Base-by-base conservation (phyloP, 805 yeast species). In the Wickerhamiella cacticola region DNA sequence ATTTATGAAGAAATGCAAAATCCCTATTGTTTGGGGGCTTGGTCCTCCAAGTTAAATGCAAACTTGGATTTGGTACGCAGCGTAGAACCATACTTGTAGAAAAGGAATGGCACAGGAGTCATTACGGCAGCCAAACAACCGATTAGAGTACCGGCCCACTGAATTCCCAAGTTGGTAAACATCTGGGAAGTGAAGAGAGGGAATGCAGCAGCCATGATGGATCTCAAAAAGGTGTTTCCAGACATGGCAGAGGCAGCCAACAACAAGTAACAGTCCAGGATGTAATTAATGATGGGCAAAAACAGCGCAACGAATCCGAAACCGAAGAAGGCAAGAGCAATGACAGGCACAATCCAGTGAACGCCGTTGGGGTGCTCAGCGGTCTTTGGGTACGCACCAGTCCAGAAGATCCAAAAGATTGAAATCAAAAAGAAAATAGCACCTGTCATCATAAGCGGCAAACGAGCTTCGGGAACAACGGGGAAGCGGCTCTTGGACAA, bases 371-470 rank as follows among this genome's bases (percentile, higher is more conserved):
- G 46, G 41, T 64, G 63, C 33, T 79, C 63, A 2, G 46, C 23
- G 38, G 64, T 63, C 31, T 79, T 63, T 43, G 75, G 79, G 63
- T 79, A 87, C 53, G 76, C 73, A 59, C 95, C 95, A 10, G 88
- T 70, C 95, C 96, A 87, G 50, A 84, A 76, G 59, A 87, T 70
- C 95, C 94, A 84, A 57, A 87, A 71, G 52, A 87, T 68, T 47
- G 95, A 95, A 48, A 78, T 68, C 29, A 89, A 80, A 68, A 85
- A 84, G 6, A 72, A 59, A 45, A 82, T 53, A 19, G 79, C 76
- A 29, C 94, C 88, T 28, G 72, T 63, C 63, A 84, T 74, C 82
- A 86, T 76, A 31, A 88, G 79, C n/a, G 79, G 76, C 52, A 87
- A 68, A 62, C 95, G 75, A 38, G 78, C 81, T 64, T 87, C 96